These are phyloP conservation scores for Colletotrichum caudatum DNA, from an alignment of 2,329 filamentous ascomycete species.

Conservation along the genomic window DNA sequence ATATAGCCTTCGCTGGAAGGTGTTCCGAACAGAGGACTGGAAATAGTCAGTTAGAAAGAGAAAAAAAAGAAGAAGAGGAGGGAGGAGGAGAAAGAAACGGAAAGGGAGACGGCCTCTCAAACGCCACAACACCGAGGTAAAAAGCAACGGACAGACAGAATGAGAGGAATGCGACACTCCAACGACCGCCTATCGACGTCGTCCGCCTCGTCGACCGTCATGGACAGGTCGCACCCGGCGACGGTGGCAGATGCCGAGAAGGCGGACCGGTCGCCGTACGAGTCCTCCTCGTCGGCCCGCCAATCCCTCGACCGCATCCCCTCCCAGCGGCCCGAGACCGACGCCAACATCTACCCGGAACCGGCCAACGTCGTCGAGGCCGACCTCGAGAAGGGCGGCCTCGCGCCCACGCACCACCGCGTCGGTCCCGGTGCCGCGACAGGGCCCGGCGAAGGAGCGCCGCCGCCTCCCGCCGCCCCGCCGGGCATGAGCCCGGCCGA, in stretches of 20 bases:
- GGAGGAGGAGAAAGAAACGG: background rate
- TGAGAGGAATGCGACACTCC: slow-evolving; percentile 18
- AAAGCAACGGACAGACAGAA: background rate
- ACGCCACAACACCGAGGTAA: background rate
- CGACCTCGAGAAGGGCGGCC: slow-evolving; percentile 51
- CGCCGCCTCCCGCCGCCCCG: slow-evolving; percentile 34
- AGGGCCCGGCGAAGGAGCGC: background rate
- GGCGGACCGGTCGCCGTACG: slow-evolving; percentile 42
- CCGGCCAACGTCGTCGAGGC: slow-evolving; percentile 47
- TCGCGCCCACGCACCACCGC: slow-evolving; percentile 30
- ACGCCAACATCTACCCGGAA: slow-evolving; percentile 51
- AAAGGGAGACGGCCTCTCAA: background rate
- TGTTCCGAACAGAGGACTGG: background rate
- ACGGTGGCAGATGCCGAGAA: slow-evolving; percentile 29
- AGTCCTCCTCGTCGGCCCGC: slow-evolving; percentile 28
- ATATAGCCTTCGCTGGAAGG: too few relatives aligned
- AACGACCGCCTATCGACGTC: slow-evolving; percentile 30
- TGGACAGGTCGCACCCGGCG: slow-evolving; percentile 25
- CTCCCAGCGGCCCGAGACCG: slow-evolving; percentile 50
- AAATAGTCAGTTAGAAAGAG: background rate
- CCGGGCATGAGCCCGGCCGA: slow-evolving; percentile 57
- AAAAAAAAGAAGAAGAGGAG: background rate
- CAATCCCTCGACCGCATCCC: slow-evolving; percentile 47
- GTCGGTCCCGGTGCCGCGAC: background rate
- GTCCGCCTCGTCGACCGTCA: slow-evolving; percentile 42